Conservation (phyloP, 768 basidiomycete genomes). For the Daedalea quercina region DNA sequence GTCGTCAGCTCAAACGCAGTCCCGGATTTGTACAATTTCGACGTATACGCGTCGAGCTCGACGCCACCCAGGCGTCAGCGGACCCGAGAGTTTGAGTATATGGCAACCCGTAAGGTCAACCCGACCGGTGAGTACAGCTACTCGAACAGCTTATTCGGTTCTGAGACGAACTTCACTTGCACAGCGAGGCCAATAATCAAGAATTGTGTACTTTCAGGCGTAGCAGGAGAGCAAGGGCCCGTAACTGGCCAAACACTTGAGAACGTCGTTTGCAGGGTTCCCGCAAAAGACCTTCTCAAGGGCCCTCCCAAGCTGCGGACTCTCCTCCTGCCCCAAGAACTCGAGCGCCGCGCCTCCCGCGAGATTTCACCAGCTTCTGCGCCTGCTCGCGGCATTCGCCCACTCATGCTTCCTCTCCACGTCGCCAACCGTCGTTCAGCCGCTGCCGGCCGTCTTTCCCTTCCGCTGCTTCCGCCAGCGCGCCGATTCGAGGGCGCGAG, state of each 20-base stretch:
- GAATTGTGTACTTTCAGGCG: background rate
- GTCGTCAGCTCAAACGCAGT: background rate
- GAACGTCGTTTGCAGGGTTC: background rate
- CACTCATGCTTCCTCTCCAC: conserved; percentile 10
- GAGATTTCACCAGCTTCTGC: background rate
- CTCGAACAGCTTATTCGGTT: background rate
- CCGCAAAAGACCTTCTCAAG: too few relatives aligned
- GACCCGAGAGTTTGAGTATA: too few relatives aligned
- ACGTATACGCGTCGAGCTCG: conserved; percentile 1
- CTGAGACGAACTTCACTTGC: background rate
- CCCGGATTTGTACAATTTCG: conserved; percentile 8
- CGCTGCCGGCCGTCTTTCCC: background rate
- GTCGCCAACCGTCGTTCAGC: conserved; percentile 6
- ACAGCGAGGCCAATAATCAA: too few relatives aligned
- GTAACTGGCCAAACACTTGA: background rate
- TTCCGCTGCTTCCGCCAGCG: background rate
- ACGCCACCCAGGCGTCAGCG: background rate
- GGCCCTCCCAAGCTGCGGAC: conserved; percentile 10
- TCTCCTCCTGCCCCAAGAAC: conserved; percentile 18
- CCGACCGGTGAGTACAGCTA: background rate
- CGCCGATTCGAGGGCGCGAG: background rate
- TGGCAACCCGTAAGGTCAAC: too few relatives aligned
- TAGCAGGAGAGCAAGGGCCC: too few relatives aligned
- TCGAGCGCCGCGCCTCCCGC: conserved; percentile 9
- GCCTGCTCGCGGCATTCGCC: conserved; percentile 5